Base-by-base conservation (phyloP, 164 flowering plant genomes). In the Dillenia turbinata region DNA sequence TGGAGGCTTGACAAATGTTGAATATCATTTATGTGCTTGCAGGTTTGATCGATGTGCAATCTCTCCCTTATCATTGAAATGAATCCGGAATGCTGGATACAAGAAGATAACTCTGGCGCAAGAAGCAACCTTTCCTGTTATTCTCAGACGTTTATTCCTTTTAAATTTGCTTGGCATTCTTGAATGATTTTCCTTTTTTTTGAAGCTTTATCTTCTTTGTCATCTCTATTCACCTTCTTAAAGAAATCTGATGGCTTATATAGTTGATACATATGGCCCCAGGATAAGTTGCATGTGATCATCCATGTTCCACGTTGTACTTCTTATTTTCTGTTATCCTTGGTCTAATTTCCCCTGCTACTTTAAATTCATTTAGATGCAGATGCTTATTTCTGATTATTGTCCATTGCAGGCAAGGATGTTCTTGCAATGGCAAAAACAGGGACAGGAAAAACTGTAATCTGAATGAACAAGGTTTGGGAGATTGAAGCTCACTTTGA, bases 401-500 rank as follows among this genome's bases (percentile, higher is more conserved):
- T 74, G n/a, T 71, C 9, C 70, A 59, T 56, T 72, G n/a, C 56
- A 95, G 99, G 99, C 63, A 95, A 90, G 88, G 99, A 95, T 77
- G 97, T 95, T 17, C 71, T 95, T 68, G 98, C 99, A 49, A 95
- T 85, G 78, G 99, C 99, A 65, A 92, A 66, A 69, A 95, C 99
- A 47, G 99, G 99, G 72, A 95, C 99, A 40, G 99, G 99, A 57
- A 92, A 95, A 85, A 95, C 99, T 52, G 91, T 95, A 57, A 12
- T 49, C 49, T 59, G 50, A 33, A 1, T 54, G 48, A n/a, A 26
- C 26, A 58, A 16, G 13, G 40, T 33, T 33, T 33, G 40, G 7
- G 40, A 33, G 40, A 7, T 49, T 11, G 8, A 14, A 17, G 12
- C 5, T 2, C 48, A 12, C 9, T 48, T 1, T 49, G 10, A 9